These are phyloP conservation scores for Schizopora paradoxa DNA, from an alignment of 1,284 basidiomycete species.

Conservation along the genomic window DNA sequence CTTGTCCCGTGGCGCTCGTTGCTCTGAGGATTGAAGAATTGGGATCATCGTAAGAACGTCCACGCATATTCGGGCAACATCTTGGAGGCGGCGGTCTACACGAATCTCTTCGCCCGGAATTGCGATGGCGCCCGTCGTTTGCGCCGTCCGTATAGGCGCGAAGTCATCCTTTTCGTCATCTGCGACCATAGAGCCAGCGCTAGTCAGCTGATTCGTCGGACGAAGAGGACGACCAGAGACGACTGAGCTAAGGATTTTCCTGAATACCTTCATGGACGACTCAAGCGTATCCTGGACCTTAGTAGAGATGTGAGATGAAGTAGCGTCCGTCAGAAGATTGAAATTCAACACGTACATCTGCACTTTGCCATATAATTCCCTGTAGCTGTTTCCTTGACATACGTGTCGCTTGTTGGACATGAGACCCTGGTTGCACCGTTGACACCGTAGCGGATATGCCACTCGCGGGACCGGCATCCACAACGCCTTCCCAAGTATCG, in stretches of 20 bases:
- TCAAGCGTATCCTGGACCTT: slow-evolving; percentile 55
- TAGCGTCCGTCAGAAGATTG: neutral
- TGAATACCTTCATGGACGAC: slow-evolving; percentile 34
- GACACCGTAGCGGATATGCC: too few relatives aligned
- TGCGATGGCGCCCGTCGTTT: slow-evolving; percentile 25
- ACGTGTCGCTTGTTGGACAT: too few relatives aligned
- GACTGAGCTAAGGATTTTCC: slow-evolving; percentile 31
- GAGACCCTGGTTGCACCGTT: too few relatives aligned
- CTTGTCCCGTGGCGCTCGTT: slow-evolving; percentile 57
- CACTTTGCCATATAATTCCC: slow-evolving; percentile 52
- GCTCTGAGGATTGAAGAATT: slow-evolving; percentile 51
- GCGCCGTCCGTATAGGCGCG: slow-evolving; percentile 47
- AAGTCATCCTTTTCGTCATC: slow-evolving; percentile 60
- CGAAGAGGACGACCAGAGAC: slow-evolving; percentile 22
- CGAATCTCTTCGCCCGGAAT: slow-evolving; percentile 23
- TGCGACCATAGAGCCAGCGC: slow-evolving; percentile 5
- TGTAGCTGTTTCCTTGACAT: slow-evolving; percentile 36
- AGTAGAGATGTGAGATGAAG: slow-evolving; percentile 1
- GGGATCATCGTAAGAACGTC: slow-evolving; percentile 52
- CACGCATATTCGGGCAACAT: slow-evolving; percentile 45
- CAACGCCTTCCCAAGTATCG: slow-evolving; percentile 6
- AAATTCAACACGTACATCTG: slow-evolving; percentile 46
- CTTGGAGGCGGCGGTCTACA: slow-evolving; percentile 23
- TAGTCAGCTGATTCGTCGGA: neutral
- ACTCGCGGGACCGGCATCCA: slow-evolving; percentile 7